A percentile compares a stretch with the other conserved stretches of the same genome.
Conservation (phyloP, 768 basidiomycete genomes). For the Butyriboletus loyo region DNA sequence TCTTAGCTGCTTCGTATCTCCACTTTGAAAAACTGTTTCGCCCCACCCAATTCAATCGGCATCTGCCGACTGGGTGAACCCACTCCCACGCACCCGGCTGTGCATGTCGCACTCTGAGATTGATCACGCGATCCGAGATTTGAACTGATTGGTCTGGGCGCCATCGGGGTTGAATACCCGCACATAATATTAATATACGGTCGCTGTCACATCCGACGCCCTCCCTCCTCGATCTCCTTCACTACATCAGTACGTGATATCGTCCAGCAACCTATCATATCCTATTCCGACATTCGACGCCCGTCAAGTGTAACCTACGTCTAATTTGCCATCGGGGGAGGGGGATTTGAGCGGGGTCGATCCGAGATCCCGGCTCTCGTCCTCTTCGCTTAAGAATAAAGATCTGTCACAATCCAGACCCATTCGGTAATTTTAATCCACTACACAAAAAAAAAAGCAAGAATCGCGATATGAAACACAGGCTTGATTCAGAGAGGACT, state of each 20-base stretch:
- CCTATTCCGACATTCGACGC: slow-evolving; percentile 6
- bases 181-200: neutral
- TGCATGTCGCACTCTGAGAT: slow-evolving; percentile 19
- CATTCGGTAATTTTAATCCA: slow-evolving; percentile 23
- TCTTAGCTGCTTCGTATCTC: slow-evolving; percentile 22
- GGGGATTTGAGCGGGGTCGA: slow-evolving; percentile 10
- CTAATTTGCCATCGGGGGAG: slow-evolving; percentile 5
- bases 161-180: slow-evolving; percentile 8
- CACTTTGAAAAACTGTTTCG: slow-evolving; percentile 7
- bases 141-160: slow-evolving; percentile 12
- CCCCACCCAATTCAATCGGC: slow-evolving; percentile 31
- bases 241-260: slow-evolving; percentile 16
- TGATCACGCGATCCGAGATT: slow-evolving; percentile 15
- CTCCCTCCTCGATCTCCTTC: slow-evolving; percentile 3
- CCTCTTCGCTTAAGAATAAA: slow-evolving; percentile 5
- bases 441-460: neutral
- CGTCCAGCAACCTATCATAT: neutral
- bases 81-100: slow-evolving; percentile 30
- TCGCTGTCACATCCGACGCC: neutral
- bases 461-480: neutral
- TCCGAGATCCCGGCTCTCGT: neutral
- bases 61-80: slow-evolving; percentile 7
- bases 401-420: slow-evolving; percentile 7
- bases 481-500: neutral
- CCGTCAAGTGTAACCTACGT: slow-evolving; percentile 11